Conservation (phyloP, 1,139 yeast genomes). For the Zygoascus hellenicus region DNA sequence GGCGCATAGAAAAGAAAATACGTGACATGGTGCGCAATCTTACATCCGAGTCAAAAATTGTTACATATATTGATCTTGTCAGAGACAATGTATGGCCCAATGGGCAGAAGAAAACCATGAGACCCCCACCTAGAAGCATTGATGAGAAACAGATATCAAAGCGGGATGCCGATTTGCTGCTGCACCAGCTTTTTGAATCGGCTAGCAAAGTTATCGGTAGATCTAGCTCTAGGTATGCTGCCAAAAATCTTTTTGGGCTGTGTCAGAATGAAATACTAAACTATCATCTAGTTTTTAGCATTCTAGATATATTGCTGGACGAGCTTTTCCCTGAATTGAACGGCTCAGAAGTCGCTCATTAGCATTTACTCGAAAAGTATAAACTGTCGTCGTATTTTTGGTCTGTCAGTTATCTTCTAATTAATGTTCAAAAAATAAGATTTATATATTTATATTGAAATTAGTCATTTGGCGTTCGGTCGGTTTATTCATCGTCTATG, state of each 20-base stretch:
- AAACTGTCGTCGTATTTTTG: no score
- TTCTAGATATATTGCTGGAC: conserved; percentile 48
- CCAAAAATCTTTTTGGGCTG: conserved; percentile 54
- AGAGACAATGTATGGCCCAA: conserved; percentile 60
- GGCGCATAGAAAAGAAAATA: conserved; percentile 75
- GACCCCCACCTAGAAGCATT: conserved; percentile 38
- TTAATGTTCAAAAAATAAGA: no score
- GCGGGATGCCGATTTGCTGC: conserved; percentile 53
- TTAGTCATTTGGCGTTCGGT: no score
- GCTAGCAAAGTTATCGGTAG: conserved; percentile 74
- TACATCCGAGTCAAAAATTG: conserved; percentile 47
- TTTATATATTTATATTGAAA: no score
- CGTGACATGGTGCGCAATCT: conserved; percentile 41
- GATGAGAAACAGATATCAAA: conserved; percentile 50
- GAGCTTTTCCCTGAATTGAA: conserved; percentile 35
- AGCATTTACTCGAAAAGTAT: background rate
- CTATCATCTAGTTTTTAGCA: conserved; percentile 53
- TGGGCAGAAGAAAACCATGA: conserved; percentile 33
- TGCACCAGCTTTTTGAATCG: conserved; percentile 58
- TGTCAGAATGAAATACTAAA: conserved; percentile 70
- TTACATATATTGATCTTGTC: conserved; percentile 41
- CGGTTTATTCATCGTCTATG: no score
- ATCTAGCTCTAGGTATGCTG: conserved; percentile 58
- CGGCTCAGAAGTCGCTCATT: background rate
- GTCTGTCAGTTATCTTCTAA: background rate